Conservation (phyloP, 23 red algal genomes). For the Cyanidioschyzon merolae region DNA sequence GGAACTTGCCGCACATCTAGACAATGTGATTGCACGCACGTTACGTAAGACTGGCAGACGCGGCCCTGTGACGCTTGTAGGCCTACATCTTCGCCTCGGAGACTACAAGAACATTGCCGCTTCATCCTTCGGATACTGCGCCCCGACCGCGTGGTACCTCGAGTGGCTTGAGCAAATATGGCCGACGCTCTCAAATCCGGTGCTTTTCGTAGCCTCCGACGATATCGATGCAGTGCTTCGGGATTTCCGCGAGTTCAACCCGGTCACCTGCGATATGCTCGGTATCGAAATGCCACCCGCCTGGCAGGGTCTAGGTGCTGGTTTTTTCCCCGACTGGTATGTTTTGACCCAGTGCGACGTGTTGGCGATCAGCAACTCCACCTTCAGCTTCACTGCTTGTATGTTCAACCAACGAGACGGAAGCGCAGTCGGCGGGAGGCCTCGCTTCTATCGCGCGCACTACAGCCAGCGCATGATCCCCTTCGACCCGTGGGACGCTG, state of each 20-base stretch:
- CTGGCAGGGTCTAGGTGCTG: slow-evolving; percentile 49
- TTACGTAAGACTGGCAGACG: slow-evolving; percentile 34
- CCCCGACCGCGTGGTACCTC: slow-evolving; percentile 90
- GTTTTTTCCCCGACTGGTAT: slow-evolving; percentile 98
- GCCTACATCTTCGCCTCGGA: slow-evolving; percentile 85
- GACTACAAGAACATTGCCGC: slow-evolving; percentile 98
- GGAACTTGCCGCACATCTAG: slow-evolving; percentile 27
- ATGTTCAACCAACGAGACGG: slow-evolving; percentile 58
- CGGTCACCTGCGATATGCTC: slow-evolving; percentile 48
- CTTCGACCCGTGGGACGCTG: slow-evolving; percentile 83
- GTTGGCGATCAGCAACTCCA: slow-evolving; percentile 91
- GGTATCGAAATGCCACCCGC: slow-evolving; percentile 51
- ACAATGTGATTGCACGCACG: slow-evolving; percentile 16
- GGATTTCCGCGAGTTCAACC: slow-evolving; percentile 78
- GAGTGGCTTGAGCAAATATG: slow-evolving; percentile 86
- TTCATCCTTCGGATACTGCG: slow-evolving; percentile 91
- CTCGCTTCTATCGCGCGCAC: slow-evolving; percentile 84
- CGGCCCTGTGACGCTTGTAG: slow-evolving; percentile 57
- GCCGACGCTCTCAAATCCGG: slow-evolving; percentile 86
- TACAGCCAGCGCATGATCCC: slow-evolving; percentile 60
- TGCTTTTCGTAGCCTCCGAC: slow-evolving; percentile 89
- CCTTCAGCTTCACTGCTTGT: slow-evolving; percentile 91
- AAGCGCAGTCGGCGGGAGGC: not conserved
- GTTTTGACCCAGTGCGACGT: slow-evolving; percentile 88
- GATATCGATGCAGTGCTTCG: slow-evolving; percentile 64